A percentile compares a stretch with the other conserved stretches of the same genome.
These are phyloP conservation scores for Globisporangium lucens DNA, from an alignment of 352 stramenopile genomes.

Conservation along the genomic window DNA sequence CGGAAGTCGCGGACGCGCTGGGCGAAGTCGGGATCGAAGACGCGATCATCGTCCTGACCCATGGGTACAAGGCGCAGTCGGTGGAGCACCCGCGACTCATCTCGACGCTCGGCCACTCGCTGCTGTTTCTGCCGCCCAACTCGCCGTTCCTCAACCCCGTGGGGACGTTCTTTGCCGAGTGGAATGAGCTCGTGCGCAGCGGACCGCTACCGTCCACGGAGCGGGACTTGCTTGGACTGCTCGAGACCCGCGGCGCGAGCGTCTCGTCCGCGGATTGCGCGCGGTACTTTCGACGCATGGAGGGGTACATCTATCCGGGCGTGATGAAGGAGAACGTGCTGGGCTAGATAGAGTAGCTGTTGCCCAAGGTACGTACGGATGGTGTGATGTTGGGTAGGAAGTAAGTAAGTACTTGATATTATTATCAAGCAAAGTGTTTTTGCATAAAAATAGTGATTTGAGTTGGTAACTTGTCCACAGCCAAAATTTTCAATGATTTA, in stretches of 20 bases:
- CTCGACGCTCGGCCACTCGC: not conserved
- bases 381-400: too few relatives aligned
- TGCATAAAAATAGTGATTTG: too few relatives aligned
- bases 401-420: too few relatives aligned
- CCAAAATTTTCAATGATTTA: too few relatives aligned
- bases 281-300: not conserved
- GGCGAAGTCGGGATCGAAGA: not conserved
- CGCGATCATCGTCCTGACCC: not conserved
- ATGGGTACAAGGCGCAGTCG: not conserved
- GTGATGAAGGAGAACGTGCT: not conserved
- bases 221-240: not conserved
- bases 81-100: slow-evolving; percentile 2
- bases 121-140: slow-evolving; percentile 1
- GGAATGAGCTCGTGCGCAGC: not conserved
- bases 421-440: too few relatives aligned
- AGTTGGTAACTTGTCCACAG: too few relatives aligned
- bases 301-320: not conserved
- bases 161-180: not conserved
- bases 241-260: not conserved
- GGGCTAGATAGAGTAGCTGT: not conserved
- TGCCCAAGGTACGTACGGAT: too few relatives aligned
- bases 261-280: not conserved
- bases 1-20: not conserved
- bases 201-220: not conserved
- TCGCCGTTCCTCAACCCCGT: slow-evolving; percentile 6